Evolutionary conservation across 2,329 filamentous ascomycete species (phyloP), one percentile per base, ranked within the genome.

Genomic region (Fusarium sp.): DNA sequence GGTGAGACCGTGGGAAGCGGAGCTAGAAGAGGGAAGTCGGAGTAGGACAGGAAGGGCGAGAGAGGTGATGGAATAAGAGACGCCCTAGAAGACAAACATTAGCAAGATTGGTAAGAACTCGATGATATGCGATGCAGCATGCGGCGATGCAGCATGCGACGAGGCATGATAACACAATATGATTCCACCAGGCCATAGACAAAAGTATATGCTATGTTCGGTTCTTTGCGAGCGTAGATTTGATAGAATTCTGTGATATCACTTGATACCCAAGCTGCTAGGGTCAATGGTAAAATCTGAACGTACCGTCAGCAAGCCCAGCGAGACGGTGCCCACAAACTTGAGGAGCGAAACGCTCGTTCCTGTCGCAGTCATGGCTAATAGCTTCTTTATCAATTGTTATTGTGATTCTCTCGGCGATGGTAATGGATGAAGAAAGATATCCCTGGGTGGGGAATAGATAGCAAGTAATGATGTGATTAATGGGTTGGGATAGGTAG

Each of bases 291-390:
- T 38, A 27, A 36, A 46, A 39, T 33, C 20, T 62, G 39, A 50
- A 86, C 92, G 78, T 89, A 97, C 94, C 66, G 94, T 97, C 81
- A 97, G 84, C 63, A 98, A 88, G 71, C 95, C 95, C 64, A 98
- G 88, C 77, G 93, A 95, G 74, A 97, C 89, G 56, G 94, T 97
- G 79, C 95, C 95, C 75, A 98, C 92, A 81, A 98, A 97, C 85
- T 98, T 98, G 84, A 93, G 90, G 81, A 92, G 84, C 62, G 93
- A 91, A 79, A 97, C 86, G 79, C 90, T 90, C 78, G 87, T 90
- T 77, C 91, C 90, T 77, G 87, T 90, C 76, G 88, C 89, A 76
- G 89, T 86, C 89, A 94, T 93, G 82, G 80, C 75, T 62, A 12
- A 61, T 55, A 11, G 36, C 11, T 39, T 63, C 27, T 52, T 59